Base-by-base conservation (phyloP, 2,329 filamentous ascomycete species). In the Cyphellophora attinorum region DNA sequence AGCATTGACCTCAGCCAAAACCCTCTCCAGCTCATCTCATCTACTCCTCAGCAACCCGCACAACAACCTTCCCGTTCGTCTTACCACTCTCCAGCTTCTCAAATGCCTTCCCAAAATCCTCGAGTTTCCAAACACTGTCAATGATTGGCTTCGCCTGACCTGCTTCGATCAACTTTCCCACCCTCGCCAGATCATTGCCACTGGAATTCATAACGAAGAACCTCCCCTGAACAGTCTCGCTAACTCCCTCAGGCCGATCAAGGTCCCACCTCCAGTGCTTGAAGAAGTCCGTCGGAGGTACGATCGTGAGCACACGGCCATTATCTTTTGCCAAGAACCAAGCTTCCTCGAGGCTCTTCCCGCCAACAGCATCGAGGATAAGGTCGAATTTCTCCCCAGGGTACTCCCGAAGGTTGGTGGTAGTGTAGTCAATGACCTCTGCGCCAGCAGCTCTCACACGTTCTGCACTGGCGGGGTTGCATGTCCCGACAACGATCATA, bases 331-430 rank as follows among this genome's bases (percentile, higher is more conserved):
- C 53, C 32, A 46, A 48, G 42, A 53, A 61, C 65, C 63, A 67
- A 1, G 59, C 56, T 46, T 64, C 60, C n/a, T 48, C 48, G 6
- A 66, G 46, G 3, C 58, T 53, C 36, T 51, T 50, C 8, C 61
- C 54, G 5, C 67, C 66, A 23, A 63, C 52, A 31, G 55, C 61
- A 47, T 68, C 65, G 35, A 68, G 38, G 10, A 67, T 57, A 4
- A 68, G 34, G 45, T 68, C 64, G 15, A 64, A 59, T 35, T 55
- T 53, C 28, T 49, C 42, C 19, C 44, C 33, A 10, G 51, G 50
- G 61, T 59, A 67, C 2, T 45, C 43, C 23, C 47, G 46, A 11
- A 61, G 17, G 35, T 51, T 40, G 11, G 42, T 47, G 13, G 42
- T 46, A 14, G 45, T 52, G 44, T 67, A 67, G 42, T 67, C 54